phyloP scores from a whole-genome alignment of 208 protist species.

The Crithidia expoeki region DNA sequence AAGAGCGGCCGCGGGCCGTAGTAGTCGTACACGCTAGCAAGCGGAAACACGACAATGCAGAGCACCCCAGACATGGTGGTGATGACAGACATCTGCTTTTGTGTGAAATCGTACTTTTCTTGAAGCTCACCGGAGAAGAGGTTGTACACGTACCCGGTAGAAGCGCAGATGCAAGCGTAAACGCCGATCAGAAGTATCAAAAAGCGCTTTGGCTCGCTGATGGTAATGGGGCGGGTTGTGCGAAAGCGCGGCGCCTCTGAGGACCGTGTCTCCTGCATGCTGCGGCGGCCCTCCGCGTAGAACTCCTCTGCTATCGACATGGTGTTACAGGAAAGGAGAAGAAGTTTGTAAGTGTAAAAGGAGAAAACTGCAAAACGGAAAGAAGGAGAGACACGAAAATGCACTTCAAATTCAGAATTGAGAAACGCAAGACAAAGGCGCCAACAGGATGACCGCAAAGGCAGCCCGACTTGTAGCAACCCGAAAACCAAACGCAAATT shows the following conservation, averaged over 20 bases:
- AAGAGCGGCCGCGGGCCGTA: slow-evolving; percentile 77
- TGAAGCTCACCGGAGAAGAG: slow-evolving; percentile 77
- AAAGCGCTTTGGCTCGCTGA: slow-evolving; percentile 69
- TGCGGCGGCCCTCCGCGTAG: slow-evolving; percentile 28
- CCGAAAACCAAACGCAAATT: too few species aligned
- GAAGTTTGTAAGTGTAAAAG: slow-evolving; percentile 23
- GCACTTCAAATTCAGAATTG: too few species aligned
- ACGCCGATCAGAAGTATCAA: slow-evolving; percentile 64
- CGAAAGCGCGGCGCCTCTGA: slow-evolving; percentile 24
- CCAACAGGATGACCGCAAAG: too few species aligned
- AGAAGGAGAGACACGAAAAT: slow-evolving; percentile 19
- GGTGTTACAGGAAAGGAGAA: slow-evolving; percentile 35
- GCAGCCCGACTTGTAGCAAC: too few species aligned
- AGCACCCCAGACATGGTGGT: slow-evolving; percentile 56
- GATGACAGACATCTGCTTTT: slow-evolving; percentile 79
- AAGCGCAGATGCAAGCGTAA: slow-evolving; percentile 66
- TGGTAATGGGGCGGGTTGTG: slow-evolving; percentile 12
- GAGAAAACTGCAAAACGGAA: slow-evolving; percentile 38
- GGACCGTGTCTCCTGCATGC: slow-evolving; percentile 23
- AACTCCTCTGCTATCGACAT: slow-evolving; percentile 25
- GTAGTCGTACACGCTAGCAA: slow-evolving; percentile 74
- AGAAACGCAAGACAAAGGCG: too few species aligned
- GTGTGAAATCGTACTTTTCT: slow-evolving; percentile 69
- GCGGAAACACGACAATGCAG: slow-evolving; percentile 57
- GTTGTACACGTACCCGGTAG: slow-evolving; percentile 76